Percentiles rank a stretch among this genome's conserved stretches.
Evolutionary conservation across 345 rosid genomes (phyloP).

Genomic region (Populus alba): DNA sequence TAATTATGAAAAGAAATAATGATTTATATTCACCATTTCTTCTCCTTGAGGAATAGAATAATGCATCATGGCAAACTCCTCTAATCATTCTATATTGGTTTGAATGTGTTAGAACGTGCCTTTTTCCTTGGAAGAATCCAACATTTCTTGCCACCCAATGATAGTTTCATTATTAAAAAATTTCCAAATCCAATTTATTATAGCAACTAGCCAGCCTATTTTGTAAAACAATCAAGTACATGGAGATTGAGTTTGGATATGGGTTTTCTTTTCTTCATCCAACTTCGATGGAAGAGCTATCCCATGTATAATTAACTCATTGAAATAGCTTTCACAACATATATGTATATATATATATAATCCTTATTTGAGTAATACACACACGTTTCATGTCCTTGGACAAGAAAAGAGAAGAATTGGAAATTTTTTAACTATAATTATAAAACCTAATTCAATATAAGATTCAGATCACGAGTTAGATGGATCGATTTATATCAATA

Average conservation of each 20-base stretch:
- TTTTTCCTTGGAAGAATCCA: background rate
- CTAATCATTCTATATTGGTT: background rate
- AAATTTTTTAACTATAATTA: too few species aligned
- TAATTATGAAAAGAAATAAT: background rate
- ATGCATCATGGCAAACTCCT: too few species aligned
- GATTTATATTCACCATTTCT: background rate
- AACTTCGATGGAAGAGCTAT: background rate
- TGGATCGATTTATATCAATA: too few species aligned
- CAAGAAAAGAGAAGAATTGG: too few species aligned
- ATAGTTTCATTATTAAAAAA: background rate
- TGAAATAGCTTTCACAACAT: too few species aligned
- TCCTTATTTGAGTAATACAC: too few species aligned
- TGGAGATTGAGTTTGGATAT: too few species aligned
- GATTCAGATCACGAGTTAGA: fast-evolving
- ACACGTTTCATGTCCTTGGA: too few species aligned
- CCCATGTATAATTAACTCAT: background rate
- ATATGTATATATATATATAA: too few species aligned
- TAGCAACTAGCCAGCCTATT: background rate
- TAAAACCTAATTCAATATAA: too few species aligned
- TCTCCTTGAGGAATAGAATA: background rate
- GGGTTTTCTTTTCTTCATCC: background rate
- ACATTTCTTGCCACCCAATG: background rate
- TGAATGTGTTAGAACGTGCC: background rate
- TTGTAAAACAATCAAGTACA: background rate
- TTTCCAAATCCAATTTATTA: background rate